A percentile compares a stretch with the other conserved stretches of the same genome.
phyloP scores from a whole-genome alignment of 306 rosid genomes.

The Inga oerstediana region DNA sequence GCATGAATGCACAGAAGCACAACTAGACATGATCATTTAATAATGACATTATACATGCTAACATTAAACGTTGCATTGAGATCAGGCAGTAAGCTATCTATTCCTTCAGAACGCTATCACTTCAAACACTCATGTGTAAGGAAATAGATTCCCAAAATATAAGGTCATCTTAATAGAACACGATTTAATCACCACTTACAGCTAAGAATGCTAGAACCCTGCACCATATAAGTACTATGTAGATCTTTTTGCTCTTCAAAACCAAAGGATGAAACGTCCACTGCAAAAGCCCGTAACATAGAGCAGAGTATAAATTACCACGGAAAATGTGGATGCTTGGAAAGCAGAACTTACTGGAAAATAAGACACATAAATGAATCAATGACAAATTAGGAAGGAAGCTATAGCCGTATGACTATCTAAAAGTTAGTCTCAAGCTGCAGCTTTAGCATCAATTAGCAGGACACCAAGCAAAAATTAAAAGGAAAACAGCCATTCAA shows the following conservation, averaged over 20 bases:
- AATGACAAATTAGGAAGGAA: background rate
- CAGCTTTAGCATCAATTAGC: conserved; percentile 14
- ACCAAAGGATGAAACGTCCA: conserved; percentile 98
- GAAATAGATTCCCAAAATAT: background rate
- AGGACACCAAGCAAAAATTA: conserved; percentile 22
- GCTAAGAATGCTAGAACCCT: conserved; percentile 93
- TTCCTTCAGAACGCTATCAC: conserved; percentile 13
- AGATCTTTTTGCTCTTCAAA: conserved; percentile 87
- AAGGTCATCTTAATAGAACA: conserved; percentile 10
- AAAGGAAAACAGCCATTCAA: conserved; percentile 23
- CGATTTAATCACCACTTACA: conserved; percentile 57
- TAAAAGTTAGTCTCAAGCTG: conserved; percentile 1
- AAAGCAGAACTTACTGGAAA: conserved; percentile 2
- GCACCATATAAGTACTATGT: conserved; percentile 95
- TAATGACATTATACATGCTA: background rate
- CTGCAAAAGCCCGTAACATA: conserved; percentile 62
- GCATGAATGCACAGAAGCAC: background rate
- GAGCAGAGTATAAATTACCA: conserved; percentile 30
- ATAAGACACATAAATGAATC: background rate
- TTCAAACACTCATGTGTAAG: background rate
- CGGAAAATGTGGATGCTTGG: background rate
- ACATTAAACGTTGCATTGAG: conserved; percentile 8
- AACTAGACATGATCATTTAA: background rate
- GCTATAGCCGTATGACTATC: background rate
- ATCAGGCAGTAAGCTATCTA: background rate